Evolutionary conservation across 2,329 filamentous ascomycete genomes (phyloP).

Genomic region (Aureobasidium sp.): DNA sequence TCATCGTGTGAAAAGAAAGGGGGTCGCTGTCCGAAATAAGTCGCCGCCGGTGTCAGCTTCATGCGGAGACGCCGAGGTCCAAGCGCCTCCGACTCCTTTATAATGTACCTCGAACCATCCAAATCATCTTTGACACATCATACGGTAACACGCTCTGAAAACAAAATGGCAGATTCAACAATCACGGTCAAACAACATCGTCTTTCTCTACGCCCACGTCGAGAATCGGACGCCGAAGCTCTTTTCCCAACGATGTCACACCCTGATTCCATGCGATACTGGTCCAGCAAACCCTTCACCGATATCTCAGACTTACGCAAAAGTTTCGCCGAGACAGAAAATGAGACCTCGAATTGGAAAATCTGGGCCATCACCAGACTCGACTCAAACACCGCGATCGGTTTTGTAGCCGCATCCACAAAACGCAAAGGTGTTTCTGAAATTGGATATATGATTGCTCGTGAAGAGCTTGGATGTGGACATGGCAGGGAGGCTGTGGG

Average conservation of each 20-base stretch:
- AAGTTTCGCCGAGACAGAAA: background rate
- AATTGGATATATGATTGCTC: background rate
- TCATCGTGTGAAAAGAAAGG: too few relatives aligned
- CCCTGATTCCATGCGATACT: background rate
- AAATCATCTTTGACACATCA: too few relatives aligned
- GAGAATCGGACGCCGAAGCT: background rate
- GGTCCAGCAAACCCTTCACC: background rate
- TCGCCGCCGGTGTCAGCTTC: too few relatives aligned
- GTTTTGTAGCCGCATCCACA: background rate
- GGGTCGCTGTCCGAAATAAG: too few relatives aligned
- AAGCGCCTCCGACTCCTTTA: too few relatives aligned
- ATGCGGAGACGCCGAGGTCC: too few relatives aligned
- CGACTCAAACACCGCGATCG: background rate
- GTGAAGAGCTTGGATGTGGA: background rate
- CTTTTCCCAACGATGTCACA: constrained; percentile 6
- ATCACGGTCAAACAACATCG: background rate
- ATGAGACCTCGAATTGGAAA: background rate
- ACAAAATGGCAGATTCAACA: too few relatives aligned
- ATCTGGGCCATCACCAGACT: background rate
- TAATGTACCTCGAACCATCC: too few relatives aligned
- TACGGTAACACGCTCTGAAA: too few relatives aligned
- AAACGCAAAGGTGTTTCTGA: constrained; percentile 8
- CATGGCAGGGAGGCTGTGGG: background rate
- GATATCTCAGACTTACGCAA: background rate
- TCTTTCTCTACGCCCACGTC: background rate